Percentiles rank a stretch among this genome's conserved stretches.
phyloP scores from a whole-genome alignment of 208 protist species.

The Leishmania guyanensis region DNA sequence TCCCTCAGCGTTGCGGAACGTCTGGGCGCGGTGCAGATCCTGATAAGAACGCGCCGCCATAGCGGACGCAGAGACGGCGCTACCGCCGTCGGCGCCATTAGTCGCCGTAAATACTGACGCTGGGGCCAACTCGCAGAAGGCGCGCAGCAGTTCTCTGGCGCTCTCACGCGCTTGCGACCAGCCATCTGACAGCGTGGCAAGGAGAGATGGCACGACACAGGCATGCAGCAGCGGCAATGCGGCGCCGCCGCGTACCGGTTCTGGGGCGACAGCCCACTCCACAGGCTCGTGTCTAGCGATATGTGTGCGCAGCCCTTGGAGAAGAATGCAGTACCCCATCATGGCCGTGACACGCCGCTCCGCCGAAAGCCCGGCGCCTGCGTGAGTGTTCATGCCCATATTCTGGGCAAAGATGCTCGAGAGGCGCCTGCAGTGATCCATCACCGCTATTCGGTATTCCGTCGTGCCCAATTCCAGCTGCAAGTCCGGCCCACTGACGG shows the following conservation, averaged over 20 bases:
- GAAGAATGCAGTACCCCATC: conserved; percentile 44
- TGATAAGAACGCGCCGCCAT: conserved; percentile 17
- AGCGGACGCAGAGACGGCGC: background rate
- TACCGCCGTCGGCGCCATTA: background rate
- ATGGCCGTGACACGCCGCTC: conserved; percentile 73
- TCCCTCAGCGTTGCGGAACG: conserved; percentile 73
- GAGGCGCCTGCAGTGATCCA: conserved; percentile 43
- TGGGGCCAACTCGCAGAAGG: conserved; percentile 49
- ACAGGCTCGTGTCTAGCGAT: background rate
- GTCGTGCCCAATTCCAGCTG: conserved; percentile 24
- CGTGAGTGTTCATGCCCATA: conserved; percentile 43
- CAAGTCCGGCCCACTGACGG: background rate
- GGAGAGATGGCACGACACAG: conserved; percentile 42
- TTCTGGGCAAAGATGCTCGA: conserved; percentile 48
- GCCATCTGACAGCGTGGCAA: conserved; percentile 70
- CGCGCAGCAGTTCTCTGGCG: conserved; percentile 51
- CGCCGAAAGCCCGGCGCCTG: conserved; percentile 40
- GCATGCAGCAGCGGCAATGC: conserved; percentile 27
- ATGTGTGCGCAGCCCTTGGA: conserved; percentile 22
- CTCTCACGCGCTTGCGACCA: conserved; percentile 64
- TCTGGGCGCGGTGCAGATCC: conserved; percentile 42
- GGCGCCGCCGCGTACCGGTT: conserved; percentile 1
- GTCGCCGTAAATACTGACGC: conserved; percentile 31
- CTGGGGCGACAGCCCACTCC: background rate
- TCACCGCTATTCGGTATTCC: conserved; percentile 28